Evolutionary conservation across 805 yeast species (phyloP), one percentile per base, ranked within the genome.

Genomic region (Candida germanica): DNA sequence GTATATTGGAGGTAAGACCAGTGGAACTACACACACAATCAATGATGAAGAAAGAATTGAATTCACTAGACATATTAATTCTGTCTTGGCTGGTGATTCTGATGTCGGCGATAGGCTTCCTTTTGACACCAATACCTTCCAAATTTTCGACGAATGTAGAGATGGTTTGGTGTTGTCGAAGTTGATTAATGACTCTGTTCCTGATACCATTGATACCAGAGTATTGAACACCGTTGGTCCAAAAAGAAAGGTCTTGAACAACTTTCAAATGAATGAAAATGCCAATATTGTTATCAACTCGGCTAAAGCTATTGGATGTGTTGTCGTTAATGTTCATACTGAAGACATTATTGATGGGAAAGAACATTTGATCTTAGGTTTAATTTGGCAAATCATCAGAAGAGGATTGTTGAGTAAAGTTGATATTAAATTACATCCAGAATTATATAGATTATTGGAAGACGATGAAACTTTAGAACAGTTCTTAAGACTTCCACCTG

Each of bases 221-320:
- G 98, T 93, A 12, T 75, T 93, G 57, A 93, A 93, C 62, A 69
- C 81, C 59, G 94, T 98, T 17, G 84, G 83, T 59, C 56, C 58
- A 11, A 74, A 75, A 49, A 84, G 83, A 41, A 89, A 87, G 64
- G 64, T 75, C 12, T 75, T 93, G 58, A 93, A 93, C 71, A 87
- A 87, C 56, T 93, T 93, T 73, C 93, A 89, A 47, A 91, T 94
- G 80, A 77, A 85, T 47, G 98, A 93, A 67, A 93, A 93, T 64
- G 96, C 98, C 36, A 93, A 93, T 65, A 89, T 93, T 48, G 98
- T 93, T 25, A 87, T 93, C 64, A 93, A 93, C 63, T 93, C 98
- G 3, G 98, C 98, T 20, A 93, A 93, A 67, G 98, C 98, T 35
- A 93, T 93, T 64, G 98, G 98, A 14, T 91, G 97, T 73, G 85